Percentiles rank a stretch among this genome's conserved stretches.
Evolutionary conservation across 2,329 filamentous ascomycete genomes (phyloP).

Genomic region (Colletotrichum tabaci): DNA sequence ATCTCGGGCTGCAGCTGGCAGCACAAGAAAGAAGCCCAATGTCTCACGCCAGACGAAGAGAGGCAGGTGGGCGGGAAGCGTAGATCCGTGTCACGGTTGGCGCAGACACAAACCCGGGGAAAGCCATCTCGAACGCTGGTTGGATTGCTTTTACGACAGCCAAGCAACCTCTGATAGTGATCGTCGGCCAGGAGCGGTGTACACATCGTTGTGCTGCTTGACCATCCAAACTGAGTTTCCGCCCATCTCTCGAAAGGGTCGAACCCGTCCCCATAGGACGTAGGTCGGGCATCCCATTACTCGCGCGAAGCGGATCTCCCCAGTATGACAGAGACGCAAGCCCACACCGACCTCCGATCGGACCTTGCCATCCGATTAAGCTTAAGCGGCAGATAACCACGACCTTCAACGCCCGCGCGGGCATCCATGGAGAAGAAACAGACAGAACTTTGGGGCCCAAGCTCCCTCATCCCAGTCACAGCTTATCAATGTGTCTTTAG

Average conservation of each 20-base stretch:
- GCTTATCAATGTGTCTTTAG: constrained; percentile 1
- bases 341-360: constrained; percentile 38
- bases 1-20: constrained; percentile 17
- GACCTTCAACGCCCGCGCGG: constrained; percentile 6
- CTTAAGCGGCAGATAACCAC: constrained; percentile 31
- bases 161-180: constrained; percentile 28
- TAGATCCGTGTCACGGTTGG: constrained; percentile 10
- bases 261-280: constrained; percentile 9
- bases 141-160: constrained; percentile 21
- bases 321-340: neutral
- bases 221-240: constrained; percentile 27
- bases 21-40: constrained; percentile 11
- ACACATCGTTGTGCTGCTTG: constrained; percentile 6
- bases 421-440: neutral
- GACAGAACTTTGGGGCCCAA: neutral
- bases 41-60: constrained; percentile 35
- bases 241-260: constrained; percentile 15
- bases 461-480: neutral
- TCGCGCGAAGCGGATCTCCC: constrained; percentile 24
- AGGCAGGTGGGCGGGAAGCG: constrained; percentile 28
- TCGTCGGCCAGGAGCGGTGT: constrained; percentile 33
- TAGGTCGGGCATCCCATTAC: constrained; percentile 23
- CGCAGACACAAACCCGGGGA: neutral
- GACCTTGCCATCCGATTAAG: constrained; percentile 38
- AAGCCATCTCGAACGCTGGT: constrained; percentile 17